phyloP scores from a whole-genome alignment of 495 filamentous ascomycete species.

The Echria macrotheca region DNA sequence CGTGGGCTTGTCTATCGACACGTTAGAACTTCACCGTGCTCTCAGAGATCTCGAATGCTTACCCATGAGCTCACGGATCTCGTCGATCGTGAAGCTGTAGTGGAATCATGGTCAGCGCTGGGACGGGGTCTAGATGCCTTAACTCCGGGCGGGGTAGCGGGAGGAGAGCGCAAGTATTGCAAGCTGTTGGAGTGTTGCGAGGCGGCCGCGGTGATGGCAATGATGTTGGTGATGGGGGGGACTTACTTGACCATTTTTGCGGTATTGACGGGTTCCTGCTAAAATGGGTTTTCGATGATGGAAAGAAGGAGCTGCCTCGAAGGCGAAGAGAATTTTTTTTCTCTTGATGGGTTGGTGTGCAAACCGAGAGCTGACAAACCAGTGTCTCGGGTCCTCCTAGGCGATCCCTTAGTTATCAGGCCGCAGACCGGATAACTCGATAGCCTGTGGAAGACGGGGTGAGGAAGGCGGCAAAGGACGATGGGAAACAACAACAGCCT shows the following conservation, averaged over 20 bases:
- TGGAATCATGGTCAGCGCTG: constrained; percentile 26
- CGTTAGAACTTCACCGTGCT: constrained; percentile 13
- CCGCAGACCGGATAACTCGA: constrained; percentile 24
- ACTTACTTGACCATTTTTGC: constrained; percentile 99
- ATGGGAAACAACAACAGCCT: constrained; percentile 19
- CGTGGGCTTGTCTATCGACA: constrained; percentile 66
- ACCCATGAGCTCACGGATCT: constrained; percentile 89
- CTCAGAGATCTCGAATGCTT: constrained; percentile 15
- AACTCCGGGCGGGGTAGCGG: constrained; percentile 41
- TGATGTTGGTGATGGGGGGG: background rate
- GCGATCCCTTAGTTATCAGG: constrained; percentile 24
- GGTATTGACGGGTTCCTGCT: constrained; percentile 51
- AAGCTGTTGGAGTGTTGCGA: constrained; percentile 24
- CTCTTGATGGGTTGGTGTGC: constrained; percentile 11
- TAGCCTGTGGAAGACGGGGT: constrained; percentile 16
- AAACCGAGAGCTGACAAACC: constrained; percentile 19
- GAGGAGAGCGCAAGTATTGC: constrained; percentile 6
- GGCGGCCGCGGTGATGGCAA: background rate
- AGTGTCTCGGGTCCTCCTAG: constrained; percentile 21
- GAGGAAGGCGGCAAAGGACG: constrained; percentile 13
- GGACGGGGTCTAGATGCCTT: constrained; percentile 26
- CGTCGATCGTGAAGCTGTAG: constrained; percentile 95
- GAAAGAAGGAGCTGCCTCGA: constrained; percentile 19
- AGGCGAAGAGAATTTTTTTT: constrained; percentile 26
- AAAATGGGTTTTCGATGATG: constrained; percentile 22